Evolutionary conservation across 352 stramenopile species (phyloP).

Genomic region (Thraustochytrium sp.): DNA sequence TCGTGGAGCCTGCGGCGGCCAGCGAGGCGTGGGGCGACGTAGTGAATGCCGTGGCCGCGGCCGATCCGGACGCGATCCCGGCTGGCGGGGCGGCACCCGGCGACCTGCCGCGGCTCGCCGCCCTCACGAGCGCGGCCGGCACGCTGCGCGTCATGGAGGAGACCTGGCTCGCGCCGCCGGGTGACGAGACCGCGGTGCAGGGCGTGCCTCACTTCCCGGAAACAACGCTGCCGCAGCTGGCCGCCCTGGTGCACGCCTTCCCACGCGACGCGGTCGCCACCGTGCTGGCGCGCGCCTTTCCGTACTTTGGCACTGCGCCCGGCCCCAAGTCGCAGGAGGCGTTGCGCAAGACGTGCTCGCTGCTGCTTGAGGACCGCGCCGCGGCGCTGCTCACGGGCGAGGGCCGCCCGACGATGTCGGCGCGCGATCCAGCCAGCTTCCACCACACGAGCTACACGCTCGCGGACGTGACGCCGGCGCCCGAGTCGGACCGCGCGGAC

Average conservation of each 20-base stretch:
- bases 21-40: slow-evolving; percentile 48
- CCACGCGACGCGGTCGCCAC: neutral
- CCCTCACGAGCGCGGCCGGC: neutral
- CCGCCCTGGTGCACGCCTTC: neutral
- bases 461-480: neutral
- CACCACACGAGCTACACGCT: neutral
- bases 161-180: neutral
- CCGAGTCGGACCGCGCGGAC: neutral
- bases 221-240: neutral
- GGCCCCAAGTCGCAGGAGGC: neutral
- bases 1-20: slow-evolving; percentile 55
- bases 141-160: slow-evolving; percentile 16
- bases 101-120: neutral
- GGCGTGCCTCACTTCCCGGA: slow-evolving; percentile 30
- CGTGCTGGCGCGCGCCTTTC: neutral
- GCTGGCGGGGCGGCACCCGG: neutral
- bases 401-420: neutral
- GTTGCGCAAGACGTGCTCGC: slow-evolving; percentile 6
- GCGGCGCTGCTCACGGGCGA: neutral
- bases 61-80: neutral
- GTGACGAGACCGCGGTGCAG: neutral
- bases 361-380: neutral
- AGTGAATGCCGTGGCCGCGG: neutral
- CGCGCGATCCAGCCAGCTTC: neutral
- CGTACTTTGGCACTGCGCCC: slow-evolving; percentile 1